A percentile compares a stretch with the other conserved stretches of the same genome.
Conservation (phyloP, 345 rosid genomes). For the Eucalyptus regnans region DNA sequence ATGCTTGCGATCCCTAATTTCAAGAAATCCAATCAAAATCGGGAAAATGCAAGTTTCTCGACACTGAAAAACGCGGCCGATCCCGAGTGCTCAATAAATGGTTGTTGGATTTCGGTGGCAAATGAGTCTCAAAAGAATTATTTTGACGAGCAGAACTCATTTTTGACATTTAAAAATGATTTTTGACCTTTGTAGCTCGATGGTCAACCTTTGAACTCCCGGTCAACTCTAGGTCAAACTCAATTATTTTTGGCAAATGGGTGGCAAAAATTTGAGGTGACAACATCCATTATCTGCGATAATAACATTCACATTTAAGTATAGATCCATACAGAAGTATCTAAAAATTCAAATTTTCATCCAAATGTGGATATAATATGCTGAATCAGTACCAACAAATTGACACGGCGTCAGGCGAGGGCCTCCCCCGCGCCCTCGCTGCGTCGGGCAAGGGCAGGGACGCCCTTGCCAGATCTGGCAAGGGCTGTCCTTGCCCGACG, state of each 20-base stretch:
- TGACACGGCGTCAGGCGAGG: too few relatives aligned
- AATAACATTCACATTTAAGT: neutral
- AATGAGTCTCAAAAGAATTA: neutral
- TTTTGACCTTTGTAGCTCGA: neutral
- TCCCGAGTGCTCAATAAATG: neutral
- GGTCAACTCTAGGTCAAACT: neutral
- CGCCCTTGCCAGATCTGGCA: too few relatives aligned
- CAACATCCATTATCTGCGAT: neutral
- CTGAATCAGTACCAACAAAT: too few relatives aligned
- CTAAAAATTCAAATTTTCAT: neutral
- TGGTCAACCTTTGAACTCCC: neutral
- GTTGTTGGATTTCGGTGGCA: accelerated
- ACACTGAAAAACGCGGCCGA: neutral
- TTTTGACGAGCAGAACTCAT: neutral
- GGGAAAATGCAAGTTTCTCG: neutral
- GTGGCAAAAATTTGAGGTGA: neutral
- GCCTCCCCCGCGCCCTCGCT: too few relatives aligned
- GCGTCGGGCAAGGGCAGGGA: too few relatives aligned
- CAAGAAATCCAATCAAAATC: neutral
- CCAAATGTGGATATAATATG: too few relatives aligned
- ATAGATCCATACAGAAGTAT: neutral
- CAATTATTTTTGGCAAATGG: neutral
- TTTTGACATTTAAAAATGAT: too few relatives aligned
- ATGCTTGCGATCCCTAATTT: neutral
- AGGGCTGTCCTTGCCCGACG: too few relatives aligned